Base-by-base conservation (phyloP, 2,329 filamentous ascomycete genomes). In the Trichoderma brevicompactum region DNA sequence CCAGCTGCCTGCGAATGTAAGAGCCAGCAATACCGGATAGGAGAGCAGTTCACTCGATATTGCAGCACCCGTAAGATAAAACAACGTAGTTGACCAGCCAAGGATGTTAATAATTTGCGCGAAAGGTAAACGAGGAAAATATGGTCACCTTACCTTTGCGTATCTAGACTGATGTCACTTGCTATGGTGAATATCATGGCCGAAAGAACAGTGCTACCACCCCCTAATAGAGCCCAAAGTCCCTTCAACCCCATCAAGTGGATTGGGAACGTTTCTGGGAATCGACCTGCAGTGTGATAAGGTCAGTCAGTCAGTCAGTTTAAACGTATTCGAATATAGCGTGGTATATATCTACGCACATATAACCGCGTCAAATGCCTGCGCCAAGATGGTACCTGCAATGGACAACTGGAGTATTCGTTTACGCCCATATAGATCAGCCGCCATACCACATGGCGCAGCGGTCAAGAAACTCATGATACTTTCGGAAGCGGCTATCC, bases 131-230 rank as follows among this genome's bases (percentile, higher is more conserved):
- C 3, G 56, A 49, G 44, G 17, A 17, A 41, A 32, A 13, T 49
- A 9, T 50, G 13, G 2, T 40, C 19, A 50, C 15, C 55, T 50
- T 60, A 60, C 56, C 36, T 60, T 60, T 60, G 44, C 6, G 19
- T 41, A 41, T 60, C 56, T 19, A 49, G 17, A 49, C 44, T 60
- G 15, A 50, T 50, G 9, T 60, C 56, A 32, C 56, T 50, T 50
- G 56, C 19, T 32, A 60, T 60, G 9, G 56, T 50, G 9, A 50
- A 60, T 9, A 50, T 34, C 44, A 60, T 60, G 36, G 56, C 56
- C 32, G 44, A 60, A 50, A 50, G 6, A 50, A 60, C 56, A 9
- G 56, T 60, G 56, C 56, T 60, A 60, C 56, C 56, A 17, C 56
- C 56, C 15, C 56, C 44, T 17, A 50, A 32, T 32, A 41, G 19